Percentiles rank a stretch among this genome's conserved stretches.
Conservation (phyloP, 768 basidiomycete genomes). For the Leccinum aurantiacum region DNA sequence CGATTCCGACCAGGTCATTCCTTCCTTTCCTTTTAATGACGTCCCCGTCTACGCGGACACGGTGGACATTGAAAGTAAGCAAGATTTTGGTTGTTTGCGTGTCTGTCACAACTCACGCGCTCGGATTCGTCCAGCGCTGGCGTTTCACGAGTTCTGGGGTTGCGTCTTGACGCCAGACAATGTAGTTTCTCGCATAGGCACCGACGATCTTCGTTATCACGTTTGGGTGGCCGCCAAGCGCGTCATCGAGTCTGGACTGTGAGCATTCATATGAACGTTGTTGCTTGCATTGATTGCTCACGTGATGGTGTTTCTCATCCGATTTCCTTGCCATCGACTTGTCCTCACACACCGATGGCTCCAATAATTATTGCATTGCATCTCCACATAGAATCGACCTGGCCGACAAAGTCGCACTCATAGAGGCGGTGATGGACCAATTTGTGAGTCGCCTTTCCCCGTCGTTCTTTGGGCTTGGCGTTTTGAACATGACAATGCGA, state of each 20-base stretch:
- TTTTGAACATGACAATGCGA: neutral
- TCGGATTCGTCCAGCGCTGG: constrained; percentile 26
- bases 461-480: neutral
- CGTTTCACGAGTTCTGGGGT: constrained; percentile 35
- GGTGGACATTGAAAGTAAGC: constrained; percentile 42
- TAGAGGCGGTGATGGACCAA: constrained; percentile 24
- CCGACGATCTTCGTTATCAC: constrained; percentile 33
- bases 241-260: constrained; percentile 30
- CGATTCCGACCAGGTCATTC: constrained; percentile 32
- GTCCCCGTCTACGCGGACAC: constrained; percentile 38
- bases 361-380: neutral
- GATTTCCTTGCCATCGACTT: neutral
- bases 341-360: neutral
- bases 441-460: constrained; percentile 30
- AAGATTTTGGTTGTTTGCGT: constrained; percentile 14
- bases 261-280: neutral
- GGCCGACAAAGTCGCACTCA: constrained; percentile 16
- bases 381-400: constrained; percentile 13
- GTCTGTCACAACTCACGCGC: neutral
- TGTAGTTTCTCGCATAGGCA: constrained; percentile 26
- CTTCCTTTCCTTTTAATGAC: constrained; percentile 31
- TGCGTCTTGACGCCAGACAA: constrained; percentile 36
- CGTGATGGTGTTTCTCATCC: neutral
- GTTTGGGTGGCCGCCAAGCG: constrained; percentile 35
- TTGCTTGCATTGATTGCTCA: neutral